phyloP scores from a whole-genome alignment of 768 basidiomycete species.

The Suillus variegatus region DNA sequence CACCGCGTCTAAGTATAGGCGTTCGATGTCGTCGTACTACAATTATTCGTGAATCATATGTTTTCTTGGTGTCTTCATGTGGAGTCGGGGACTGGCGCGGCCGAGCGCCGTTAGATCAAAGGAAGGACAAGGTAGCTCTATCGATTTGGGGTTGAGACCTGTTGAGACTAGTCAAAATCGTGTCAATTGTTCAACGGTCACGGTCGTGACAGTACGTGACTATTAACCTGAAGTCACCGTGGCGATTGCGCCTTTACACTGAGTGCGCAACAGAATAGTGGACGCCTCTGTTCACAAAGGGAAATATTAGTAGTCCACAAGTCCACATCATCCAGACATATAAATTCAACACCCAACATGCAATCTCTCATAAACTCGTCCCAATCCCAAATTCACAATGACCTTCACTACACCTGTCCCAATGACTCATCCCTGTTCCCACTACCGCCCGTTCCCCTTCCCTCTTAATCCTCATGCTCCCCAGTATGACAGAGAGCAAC shows the following conservation, averaged over 20 bases:
- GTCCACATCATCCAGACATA: neutral
- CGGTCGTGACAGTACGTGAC: no score
- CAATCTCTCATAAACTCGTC: neutral
- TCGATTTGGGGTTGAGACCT: no score
- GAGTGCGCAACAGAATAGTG: no score
- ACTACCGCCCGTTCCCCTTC: neutral
- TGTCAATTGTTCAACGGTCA: no score
- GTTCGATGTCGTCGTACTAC: neutral
- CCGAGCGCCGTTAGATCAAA: no score
- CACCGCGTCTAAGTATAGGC: neutral
- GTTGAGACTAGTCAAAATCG: no score
- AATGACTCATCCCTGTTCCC: neutral
- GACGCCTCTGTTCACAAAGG: neutral
- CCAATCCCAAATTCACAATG: neutral
- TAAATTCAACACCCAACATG: neutral
- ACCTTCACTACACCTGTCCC: neutral
- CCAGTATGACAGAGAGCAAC: slow-evolving; percentile 20
- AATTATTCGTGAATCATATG: neutral
- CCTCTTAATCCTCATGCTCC: slow-evolving; percentile 20
- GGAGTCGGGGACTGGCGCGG: no score
- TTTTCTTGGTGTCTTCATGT: neutral
- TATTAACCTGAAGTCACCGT: no score
- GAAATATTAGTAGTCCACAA: neutral
- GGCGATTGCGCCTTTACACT: no score
- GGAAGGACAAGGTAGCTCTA: no score